Base-by-base conservation (phyloP, 805 yeast species). In the Cyberlindnera xishuangbannaensis region DNA sequence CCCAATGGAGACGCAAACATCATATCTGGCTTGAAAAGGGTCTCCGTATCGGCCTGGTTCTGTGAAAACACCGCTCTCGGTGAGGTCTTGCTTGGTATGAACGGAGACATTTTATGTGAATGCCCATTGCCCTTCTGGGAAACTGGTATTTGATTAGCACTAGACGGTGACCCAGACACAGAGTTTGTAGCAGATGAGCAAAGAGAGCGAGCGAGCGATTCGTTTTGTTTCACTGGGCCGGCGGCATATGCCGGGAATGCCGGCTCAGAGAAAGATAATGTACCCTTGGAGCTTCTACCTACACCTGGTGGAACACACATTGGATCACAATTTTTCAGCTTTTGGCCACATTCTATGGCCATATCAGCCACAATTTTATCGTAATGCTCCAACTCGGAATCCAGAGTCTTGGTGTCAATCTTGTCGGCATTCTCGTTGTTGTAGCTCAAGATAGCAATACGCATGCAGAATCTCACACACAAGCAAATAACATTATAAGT, bases 391-490 rank as follows among this genome's bases (percentile, higher is more conserved):
- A 37, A 8, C 22, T 41, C 43, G 3, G 15, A 7, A 14, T 36
- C 33, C 18, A 38, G 12, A 7, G 15, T 4, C 15, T 9, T 15
- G 14, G 31, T 25, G 10, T 36, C 39, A 18, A 34, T 32, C 23
- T 28, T 18, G 2, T 33, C 27, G 7, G 24, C 11, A 17, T 29
- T 30, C n/a, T 28, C 39, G 5, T 20, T 30, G 29, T 51, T 51
- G 18, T 42, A 39, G 1, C 44, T 44, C 7, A 48, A n/a, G 9
- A 48, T 35, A 3, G 50, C 45, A 23, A 51, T 32, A 15, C 45
- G 40, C 15, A 44, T 18, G 28, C 50, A 50, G 31, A 41, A 39
- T 28, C 48, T 41, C 14, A 49, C 34, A 15, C 38, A 25, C 15
- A 25, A 39, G 13, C 45, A 37, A 8, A 39, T 19, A 13, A 43